Conservation (phyloP, 192 early-diverging fungal species). For the Entophlyctis luteolus region DNA sequence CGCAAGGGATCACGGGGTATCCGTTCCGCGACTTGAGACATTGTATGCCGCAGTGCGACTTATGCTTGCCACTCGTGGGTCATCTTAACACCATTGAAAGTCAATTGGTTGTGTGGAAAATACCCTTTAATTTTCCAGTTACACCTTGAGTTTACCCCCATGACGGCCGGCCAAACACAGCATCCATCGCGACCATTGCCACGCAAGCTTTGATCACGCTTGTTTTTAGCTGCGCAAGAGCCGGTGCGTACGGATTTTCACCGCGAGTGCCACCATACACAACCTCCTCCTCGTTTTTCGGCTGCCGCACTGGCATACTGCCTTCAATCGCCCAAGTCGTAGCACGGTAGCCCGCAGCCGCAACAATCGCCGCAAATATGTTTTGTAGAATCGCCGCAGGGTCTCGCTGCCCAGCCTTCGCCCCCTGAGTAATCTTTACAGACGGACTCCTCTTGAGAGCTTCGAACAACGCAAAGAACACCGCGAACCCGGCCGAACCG, state of each 20-base stretch:
- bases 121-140: no score
- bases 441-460: neutral
- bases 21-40: conserved; percentile 1
- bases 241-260: neutral
- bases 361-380: neutral
- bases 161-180: neutral
- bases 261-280: neutral
- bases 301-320: neutral
- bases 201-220: conserved; percentile 2
- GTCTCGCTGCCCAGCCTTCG: neutral
- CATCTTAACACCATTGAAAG: no score
- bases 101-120: no score
- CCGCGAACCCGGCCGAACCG: conserved; percentile 3
- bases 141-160: no score
- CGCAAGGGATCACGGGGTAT: neutral
- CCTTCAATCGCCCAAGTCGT: conserved; percentile 7
- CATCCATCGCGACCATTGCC: conserved; percentile 2
- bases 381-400: neutral
- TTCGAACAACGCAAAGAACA: conserved; percentile 4
- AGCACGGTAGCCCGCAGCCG: neutral
- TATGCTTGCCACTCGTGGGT: no score
- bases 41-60: neutral
- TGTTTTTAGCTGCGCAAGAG: neutral
- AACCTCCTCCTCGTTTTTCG: neutral
- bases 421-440: neutral